A percentile compares a stretch with the other conserved stretches of the same genome.
Evolutionary conservation across 2,329 filamentous ascomycete species (phyloP).

Genomic region (Zopfia rhizophila): DNA sequence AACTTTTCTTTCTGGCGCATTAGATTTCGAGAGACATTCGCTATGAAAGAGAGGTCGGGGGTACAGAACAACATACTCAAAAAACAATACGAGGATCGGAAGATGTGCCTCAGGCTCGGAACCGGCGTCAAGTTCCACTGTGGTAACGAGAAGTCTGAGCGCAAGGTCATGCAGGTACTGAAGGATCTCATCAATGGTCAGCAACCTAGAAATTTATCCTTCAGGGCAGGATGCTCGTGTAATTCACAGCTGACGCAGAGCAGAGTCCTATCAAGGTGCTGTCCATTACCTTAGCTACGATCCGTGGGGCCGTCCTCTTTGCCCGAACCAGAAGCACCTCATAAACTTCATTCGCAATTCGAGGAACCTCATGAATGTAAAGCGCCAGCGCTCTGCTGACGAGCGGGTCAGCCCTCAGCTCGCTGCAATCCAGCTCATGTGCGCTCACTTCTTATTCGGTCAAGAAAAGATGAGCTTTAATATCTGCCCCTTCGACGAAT

Average conservation of each 20-base stretch:
- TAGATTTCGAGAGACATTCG: conserved; percentile 56
- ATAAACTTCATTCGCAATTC: conserved; percentile 43
- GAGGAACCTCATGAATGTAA: conserved; percentile 36
- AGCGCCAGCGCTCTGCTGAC: conserved; percentile 26
- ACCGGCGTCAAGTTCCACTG: conserved; percentile 27
- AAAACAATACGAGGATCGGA: conserved; percentile 47
- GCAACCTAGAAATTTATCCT: conserved; percentile 16
- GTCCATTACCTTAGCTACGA: conserved; percentile 14
- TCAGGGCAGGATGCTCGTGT: conserved; percentile 5
- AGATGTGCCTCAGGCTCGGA: conserved; percentile 32
- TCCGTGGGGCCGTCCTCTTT: conserved; percentile 34
- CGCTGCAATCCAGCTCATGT: conserved; percentile 46
- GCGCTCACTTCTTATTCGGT: conserved; percentile 42
- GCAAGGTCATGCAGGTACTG: conserved; percentile 50
- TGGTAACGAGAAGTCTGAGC: conserved; percentile 37
- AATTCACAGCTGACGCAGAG: conserved; percentile 9
- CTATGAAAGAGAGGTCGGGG: conserved; percentile 34
- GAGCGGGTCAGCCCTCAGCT: conserved; percentile 28
- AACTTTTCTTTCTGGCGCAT: conserved; percentile 59
- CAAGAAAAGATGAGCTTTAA: conserved; percentile 21
- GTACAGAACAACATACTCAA: conserved; percentile 43
- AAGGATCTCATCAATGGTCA: conserved; percentile 57
- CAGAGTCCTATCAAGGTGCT: conserved; percentile 46
- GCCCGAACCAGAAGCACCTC: conserved; percentile 47
- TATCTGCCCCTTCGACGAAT: conserved; percentile 54